Base-by-base conservation (phyloP, 2,329 filamentous ascomycete species). In the Sarocladiaceae sp. region DNA sequence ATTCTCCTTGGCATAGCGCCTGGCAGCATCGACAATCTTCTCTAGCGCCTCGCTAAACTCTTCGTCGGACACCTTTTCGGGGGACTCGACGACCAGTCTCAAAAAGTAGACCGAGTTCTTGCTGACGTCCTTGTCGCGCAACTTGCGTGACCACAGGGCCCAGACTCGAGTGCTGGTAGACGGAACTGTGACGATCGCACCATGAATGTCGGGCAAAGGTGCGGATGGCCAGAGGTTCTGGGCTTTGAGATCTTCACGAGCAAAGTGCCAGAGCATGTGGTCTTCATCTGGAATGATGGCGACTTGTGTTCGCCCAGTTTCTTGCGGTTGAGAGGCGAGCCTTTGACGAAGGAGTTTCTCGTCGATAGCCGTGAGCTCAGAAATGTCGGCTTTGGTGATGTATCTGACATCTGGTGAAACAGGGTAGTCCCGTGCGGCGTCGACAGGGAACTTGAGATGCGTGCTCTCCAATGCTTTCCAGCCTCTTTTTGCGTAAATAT, bases 381-480 rank as follows among this genome's bases (percentile, higher is more conserved):
- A 18, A 18, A 48, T 17, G 8, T 48, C 44, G 44, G 28, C 5
- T 6, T 20, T 4, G 44, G 44, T 48, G 44, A 48, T 33, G 26
- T 48, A 33, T 37, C 49, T 12, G 57, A 57, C 42, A 57, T 64
- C 23, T 52, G 56, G 59, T 5, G 55, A 35, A 12, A 63, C 58
- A 1, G 64, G 56, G 4, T 60, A 58, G 53, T 71, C 54, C 40
- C 66, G 60, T 20, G 53, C 53, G 10, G 58, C 48, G 15, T 29
- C 37, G 17, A 62, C 61, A 3, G 66, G 70, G 52, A 95, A 79
- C 28, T 79, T 75, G 39, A 95, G 75, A 65, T 96, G 91, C 1
- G 79, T 75, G 54, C 88, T 93, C 18, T 80, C 75, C 60, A 87
- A 92, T 0, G 84, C 77, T 47, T 82, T 77, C 92, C 92, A 97